A percentile compares a stretch with the other conserved stretches of the same genome.
These are phyloP conservation scores for Exophiala aquamarina DNA, from an alignment of 2,329 filamentous ascomycete species.

Conservation along the genomic window DNA sequence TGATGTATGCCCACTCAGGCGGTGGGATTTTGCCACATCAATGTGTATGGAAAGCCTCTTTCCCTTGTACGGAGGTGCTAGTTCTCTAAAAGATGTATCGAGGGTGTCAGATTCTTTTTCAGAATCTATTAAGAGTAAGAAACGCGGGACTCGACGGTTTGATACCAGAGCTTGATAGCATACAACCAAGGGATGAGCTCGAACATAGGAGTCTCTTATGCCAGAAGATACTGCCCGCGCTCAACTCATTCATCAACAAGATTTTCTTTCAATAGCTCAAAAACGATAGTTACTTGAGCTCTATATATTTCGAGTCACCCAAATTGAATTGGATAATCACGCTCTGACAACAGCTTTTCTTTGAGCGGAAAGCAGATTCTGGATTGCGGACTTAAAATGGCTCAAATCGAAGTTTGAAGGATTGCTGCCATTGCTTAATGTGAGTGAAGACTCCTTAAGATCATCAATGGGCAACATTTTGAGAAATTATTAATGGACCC, in stretches of 20 bases:
- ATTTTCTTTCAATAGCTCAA: constrained; percentile 2
- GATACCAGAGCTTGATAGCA: constrained; percentile 7
- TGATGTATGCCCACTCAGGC: constrained; percentile 9
- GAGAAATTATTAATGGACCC: constrained; percentile 8
- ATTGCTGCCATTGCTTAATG: constrained; percentile 9
- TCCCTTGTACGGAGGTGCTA: constrained; percentile 6
- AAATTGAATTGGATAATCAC: constrained; percentile 3
- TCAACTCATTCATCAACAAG: constrained; percentile 9
- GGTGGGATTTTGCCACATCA: constrained; percentile 5
- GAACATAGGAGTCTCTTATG: constrained; percentile 6
- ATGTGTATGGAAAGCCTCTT: constrained; percentile 11
- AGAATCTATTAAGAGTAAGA: constrained; percentile 7
- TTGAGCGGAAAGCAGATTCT: constrained; percentile 11
- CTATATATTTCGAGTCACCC: constrained; percentile 9
- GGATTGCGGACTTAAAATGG: constrained; percentile 14
- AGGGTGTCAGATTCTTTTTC: constrained; percentile 6
- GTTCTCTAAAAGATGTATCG: constrained; percentile 13
- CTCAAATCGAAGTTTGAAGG: constrained; percentile 11
- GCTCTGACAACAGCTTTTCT: not conserved
- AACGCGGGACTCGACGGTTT: constrained; percentile 12
- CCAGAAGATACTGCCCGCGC: constrained; percentile 10
- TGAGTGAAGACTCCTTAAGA: constrained; percentile 6
- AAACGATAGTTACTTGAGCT: constrained; percentile 4
- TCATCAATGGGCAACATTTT: constrained; percentile 12
- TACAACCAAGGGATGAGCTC: constrained; percentile 3